A percentile compares a stretch with the other conserved stretches of the same genome.
These are phyloP conservation scores for Cyberlindnera mississippiensis DNA, from an alignment of 805 yeast species.

Conservation along the genomic window DNA sequence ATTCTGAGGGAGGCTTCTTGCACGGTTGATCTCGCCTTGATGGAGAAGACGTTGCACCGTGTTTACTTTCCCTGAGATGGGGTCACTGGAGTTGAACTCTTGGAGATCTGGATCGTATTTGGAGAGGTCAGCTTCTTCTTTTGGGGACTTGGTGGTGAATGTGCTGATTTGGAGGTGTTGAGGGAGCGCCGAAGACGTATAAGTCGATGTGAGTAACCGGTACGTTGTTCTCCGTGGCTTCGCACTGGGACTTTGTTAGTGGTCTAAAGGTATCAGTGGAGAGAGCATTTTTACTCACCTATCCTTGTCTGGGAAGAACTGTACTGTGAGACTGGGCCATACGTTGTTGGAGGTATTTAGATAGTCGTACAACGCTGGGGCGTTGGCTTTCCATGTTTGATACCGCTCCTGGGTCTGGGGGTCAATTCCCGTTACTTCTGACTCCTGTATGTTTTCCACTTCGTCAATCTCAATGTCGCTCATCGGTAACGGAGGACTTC, in stretches of 20 bases:
- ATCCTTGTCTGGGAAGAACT: conserved; percentile 54
- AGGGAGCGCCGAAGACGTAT: conserved; percentile 54
- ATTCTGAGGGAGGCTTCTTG: conserved; percentile 77
- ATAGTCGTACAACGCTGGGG: conserved; percentile 70
- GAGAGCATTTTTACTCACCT: conserved; percentile 2
- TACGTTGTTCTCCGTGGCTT: conserved; percentile 27
- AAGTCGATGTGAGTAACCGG: conserved; percentile 58
- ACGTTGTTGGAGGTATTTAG: conserved; percentile 63
- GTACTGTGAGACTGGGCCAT: conserved; percentile 69
- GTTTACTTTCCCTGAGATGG: conserved; percentile 35
- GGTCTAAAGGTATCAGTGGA: background rate
- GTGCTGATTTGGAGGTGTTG: conserved; percentile 42
- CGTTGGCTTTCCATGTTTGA: conserved; percentile 70
- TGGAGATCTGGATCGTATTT: conserved; percentile 34
- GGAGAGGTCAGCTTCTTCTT: conserved; percentile 24
- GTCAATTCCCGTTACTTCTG: conserved; percentile 4
- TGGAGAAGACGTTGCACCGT: conserved; percentile 61
- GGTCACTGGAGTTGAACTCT: conserved; percentile 30
- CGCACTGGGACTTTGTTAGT: conserved; percentile 17
- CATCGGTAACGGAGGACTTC: no score
- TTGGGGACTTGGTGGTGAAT: conserved; percentile 26
- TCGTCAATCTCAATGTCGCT: no score
- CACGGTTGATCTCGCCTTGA: conserved; percentile 68
- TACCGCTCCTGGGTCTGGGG: conserved; percentile 24
- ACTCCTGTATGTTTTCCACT: no score